phyloP scores from a whole-genome alignment of 257 asterid species.

The Mitragyna speciosa region DNA sequence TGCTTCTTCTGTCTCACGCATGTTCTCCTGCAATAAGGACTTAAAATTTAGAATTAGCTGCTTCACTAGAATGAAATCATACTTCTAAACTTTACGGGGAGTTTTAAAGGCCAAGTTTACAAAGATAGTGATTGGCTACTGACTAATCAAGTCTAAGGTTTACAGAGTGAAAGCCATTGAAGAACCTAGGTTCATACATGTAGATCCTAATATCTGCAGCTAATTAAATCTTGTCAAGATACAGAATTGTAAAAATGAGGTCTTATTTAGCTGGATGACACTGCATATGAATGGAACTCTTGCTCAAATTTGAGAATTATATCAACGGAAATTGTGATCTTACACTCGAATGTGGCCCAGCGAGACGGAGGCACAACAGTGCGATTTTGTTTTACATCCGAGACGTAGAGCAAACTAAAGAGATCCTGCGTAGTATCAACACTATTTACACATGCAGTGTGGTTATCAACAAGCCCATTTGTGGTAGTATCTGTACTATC shows the following conservation, averaged over 20 bases:
- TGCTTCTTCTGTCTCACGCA: slow-evolving; percentile 17
- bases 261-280: background rate
- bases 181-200: background rate
- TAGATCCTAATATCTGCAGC: background rate
- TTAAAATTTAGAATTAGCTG: background rate
- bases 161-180: background rate
- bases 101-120: background rate
- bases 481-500: slow-evolving; percentile 47
- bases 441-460: slow-evolving; percentile 26
- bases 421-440: slow-evolving; percentile 57
- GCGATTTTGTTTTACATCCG: slow-evolving; percentile 62
- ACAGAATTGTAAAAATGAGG: background rate
- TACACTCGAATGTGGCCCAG: slow-evolving; percentile 98
- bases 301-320: background rate
- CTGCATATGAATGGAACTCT: background rate
- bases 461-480: slow-evolving; percentile 17
- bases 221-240: background rate
- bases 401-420: slow-evolving; percentile 65
- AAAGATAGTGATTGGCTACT: background rate
- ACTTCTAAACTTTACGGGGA: background rate
- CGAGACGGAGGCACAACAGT: slow-evolving; percentile 83
- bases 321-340: slow-evolving; percentile 26
- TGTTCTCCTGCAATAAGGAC: slow-evolving; percentile 24
- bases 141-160: background rate
- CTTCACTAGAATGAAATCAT: background rate